Evolutionary conservation across 495 filamentous ascomycete species (phyloP).

Genomic region (Podospora anserina): DNA sequence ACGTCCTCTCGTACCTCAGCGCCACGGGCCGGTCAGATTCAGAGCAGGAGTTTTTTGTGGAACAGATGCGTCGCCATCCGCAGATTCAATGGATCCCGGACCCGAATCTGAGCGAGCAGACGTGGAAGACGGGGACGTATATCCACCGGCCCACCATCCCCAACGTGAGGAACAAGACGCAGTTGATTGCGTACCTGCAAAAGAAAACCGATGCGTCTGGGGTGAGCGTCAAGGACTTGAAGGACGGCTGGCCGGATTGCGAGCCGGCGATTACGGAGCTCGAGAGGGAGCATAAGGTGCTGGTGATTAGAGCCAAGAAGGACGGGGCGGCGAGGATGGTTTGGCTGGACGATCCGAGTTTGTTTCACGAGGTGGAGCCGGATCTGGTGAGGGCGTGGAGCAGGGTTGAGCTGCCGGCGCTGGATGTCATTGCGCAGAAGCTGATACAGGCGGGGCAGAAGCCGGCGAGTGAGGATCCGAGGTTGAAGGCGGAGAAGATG

Average conservation of each 20-base stretch:
- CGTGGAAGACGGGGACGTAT: slow-evolving; percentile 63
- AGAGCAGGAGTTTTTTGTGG: slow-evolving; percentile 44
- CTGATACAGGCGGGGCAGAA: slow-evolving; percentile 70
- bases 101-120: slow-evolving; percentile 51
- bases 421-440: slow-evolving; percentile 71
- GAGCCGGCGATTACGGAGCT: slow-evolving; percentile 71
- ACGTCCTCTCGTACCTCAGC: slow-evolving; percentile 75
- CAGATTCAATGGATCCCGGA: slow-evolving; percentile 68
- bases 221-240: slow-evolving; percentile 78
- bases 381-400: slow-evolving; percentile 84
- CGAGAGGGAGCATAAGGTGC: slow-evolving; percentile 71
- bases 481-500: slow-evolving; percentile 55
- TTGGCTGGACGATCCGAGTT: slow-evolving; percentile 80
- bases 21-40: slow-evolving; percentile 50
- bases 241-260: slow-evolving; percentile 89
- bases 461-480: slow-evolving; percentile 71
- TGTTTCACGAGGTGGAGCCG: slow-evolving; percentile 70
- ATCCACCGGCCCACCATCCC: slow-evolving; percentile 72
- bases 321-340: slow-evolving; percentile 81
- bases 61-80: slow-evolving; percentile 56
- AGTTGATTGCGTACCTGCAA: slow-evolving; percentile 76
- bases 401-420: slow-evolving; percentile 69
- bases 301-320: slow-evolving; percentile 89
- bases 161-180: slow-evolving; percentile 68
- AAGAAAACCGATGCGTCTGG: slow-evolving; percentile 75